Conservation (phyloP, 345 rosid species). For the Turritis glabra region DNA sequence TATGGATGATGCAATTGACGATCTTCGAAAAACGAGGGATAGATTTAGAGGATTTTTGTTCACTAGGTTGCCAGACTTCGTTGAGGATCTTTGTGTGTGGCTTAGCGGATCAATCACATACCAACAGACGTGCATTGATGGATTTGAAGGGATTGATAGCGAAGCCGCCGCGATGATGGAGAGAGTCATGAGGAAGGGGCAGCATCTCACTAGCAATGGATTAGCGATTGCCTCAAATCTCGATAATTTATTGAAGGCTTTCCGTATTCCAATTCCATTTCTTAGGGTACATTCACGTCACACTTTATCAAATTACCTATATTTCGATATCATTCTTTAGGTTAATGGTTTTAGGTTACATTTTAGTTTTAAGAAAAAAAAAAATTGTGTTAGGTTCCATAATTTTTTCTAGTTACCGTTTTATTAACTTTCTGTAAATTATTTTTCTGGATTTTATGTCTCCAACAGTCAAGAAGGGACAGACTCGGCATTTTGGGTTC, state of each 20-base stretch:
- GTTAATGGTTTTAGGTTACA: neutral
- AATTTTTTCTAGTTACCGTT: neutral
- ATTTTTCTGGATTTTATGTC: neutral
- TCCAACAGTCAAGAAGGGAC: conserved; percentile 1
- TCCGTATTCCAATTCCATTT: conserved; percentile 37
- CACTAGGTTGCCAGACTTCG: conserved; percentile 39
- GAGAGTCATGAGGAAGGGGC: conserved; percentile 40
- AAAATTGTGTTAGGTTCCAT: neutral
- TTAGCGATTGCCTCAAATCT: conserved; percentile 64
- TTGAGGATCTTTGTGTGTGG: conserved; percentile 63
- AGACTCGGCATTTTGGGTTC: conserved; percentile 19
- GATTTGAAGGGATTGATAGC: conserved; percentile 58
- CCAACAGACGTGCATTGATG: conserved; percentile 76
- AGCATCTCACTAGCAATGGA: conserved; percentile 67
- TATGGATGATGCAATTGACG: conserved; percentile 56
- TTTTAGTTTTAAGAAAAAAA: neutral
- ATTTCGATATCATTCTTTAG: neutral
- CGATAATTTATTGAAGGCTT: conserved; percentile 33
- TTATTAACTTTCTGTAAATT: neutral
- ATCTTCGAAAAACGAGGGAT: conserved; percentile 51
- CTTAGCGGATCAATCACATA: conserved; percentile 74
- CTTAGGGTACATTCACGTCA: conserved; percentile 26
- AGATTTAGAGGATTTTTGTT: conserved; percentile 44
- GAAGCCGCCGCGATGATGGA: conserved; percentile 51
- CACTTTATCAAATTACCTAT: neutral